A percentile compares a stretch with the other conserved stretches of the same genome.
Evolutionary conservation across 257 asterid species (phyloP).

Genomic region (Prunella vulgaris): DNA sequence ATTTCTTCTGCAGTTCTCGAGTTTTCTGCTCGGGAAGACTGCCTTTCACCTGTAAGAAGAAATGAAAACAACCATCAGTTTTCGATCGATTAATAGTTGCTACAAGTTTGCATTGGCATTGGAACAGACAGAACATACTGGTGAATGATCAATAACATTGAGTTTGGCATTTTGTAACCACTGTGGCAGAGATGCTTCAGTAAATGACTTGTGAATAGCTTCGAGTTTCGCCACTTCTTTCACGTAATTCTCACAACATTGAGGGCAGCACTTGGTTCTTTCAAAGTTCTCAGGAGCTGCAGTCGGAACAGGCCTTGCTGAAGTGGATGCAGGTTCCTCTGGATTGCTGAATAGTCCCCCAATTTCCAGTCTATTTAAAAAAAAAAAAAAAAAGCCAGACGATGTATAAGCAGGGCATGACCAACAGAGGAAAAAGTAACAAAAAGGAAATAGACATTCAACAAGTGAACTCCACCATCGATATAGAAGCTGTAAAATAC

Average conservation of each 20-base stretch:
- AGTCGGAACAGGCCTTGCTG: slow-evolving; percentile 26
- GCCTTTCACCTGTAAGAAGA: slow-evolving; percentile 38
- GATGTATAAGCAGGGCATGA: not conserved
- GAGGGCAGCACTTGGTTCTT: slow-evolving; percentile 39
- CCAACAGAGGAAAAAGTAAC: no score
- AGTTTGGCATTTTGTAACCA: slow-evolving; percentile 70
- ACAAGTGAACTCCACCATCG: not conserved
- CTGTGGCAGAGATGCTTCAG: slow-evolving; percentile 52
- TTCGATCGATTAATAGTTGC: not conserved
- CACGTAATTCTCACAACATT: slow-evolving; percentile 48
- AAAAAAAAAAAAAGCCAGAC: not conserved
- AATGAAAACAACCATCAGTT: slow-evolving; percentile 7
- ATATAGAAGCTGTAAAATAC: not conserved
- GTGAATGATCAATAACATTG: slow-evolving; percentile 30
- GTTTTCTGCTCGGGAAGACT: slow-evolving; percentile 40
- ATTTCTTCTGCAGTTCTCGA: slow-evolving; percentile 59
- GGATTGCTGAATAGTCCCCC: slow-evolving; percentile 33
- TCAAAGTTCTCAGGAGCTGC: slow-evolving; percentile 34
- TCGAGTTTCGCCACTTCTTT: slow-evolving; percentile 48
- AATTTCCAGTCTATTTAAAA: slow-evolving; percentile 27
- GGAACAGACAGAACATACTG: slow-evolving; percentile 38
- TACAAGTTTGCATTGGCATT: not conserved
- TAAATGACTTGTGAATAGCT: slow-evolving; percentile 44
- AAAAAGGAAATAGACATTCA: not conserved
- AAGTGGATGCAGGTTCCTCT: slow-evolving; percentile 35